Base-by-base conservation (phyloP, 441 rosid species). In the Flueggea neowawraea region DNA sequence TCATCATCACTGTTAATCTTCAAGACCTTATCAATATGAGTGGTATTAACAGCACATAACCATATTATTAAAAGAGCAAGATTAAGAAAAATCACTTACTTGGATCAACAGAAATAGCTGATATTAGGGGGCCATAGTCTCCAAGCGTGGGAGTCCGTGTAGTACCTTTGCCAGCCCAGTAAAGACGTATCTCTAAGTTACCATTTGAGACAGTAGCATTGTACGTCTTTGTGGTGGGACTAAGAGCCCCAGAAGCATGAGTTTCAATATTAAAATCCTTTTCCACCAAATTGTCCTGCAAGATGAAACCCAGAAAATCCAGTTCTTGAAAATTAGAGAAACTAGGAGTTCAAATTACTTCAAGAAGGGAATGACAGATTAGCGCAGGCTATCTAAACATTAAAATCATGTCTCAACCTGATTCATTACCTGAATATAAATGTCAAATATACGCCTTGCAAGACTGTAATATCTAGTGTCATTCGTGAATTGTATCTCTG, bases 391-490 rank as follows among this genome's bases (percentile, higher is more conserved):
- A 9, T 43, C 45, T 11, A 43, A 6, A 43, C 3, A 47, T 4
- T 47, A 47, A 47, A 47, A 47, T 10, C n/a, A 14, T 0, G 14
- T 12, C 50, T 47, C 41, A 9, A 12, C 50, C 0, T 47, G 50
- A 47, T 47, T 47, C 2, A 3, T 16, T 16, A 53, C 96, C 92
- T 89, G 91, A 73, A 89, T 55, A 69, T 78, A 89, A 55, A 89
- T 75, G 71, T 84, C 75, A 49, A 86, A 89, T 3, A 79, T 0
- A 45, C 89, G 86, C 71, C 80, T 80, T 45, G 93, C 96, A 10
- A 80, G 82, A 61, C 80, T 83, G 60, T 0, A 66, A 69, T 62
- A 84, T n/a, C n/a, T 69, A 3, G 41, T 70, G 54, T 73, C 84
- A 58, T 77, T 66, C 31, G 78, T 74, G 64, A 86, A 89, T 28